Percentiles rank a stretch among this genome's conserved stretches.
phyloP scores from a whole-genome alignment of 2,329 filamentous ascomycete genomes.

The Albifimbria verrucaria region DNA sequence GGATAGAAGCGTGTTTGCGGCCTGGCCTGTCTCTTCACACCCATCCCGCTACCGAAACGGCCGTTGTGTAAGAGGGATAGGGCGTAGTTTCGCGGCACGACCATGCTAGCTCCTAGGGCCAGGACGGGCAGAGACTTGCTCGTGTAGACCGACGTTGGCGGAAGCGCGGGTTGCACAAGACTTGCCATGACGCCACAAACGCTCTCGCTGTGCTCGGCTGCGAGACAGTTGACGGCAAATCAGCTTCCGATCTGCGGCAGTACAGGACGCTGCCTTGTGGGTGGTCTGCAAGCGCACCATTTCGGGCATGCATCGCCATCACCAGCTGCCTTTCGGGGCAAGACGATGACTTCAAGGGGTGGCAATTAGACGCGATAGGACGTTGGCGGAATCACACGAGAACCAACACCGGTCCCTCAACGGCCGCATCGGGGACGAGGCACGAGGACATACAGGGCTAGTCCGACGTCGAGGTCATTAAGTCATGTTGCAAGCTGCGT shows the following conservation, averaged over 20 bases:
- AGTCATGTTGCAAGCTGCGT: no score
- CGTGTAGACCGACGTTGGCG: neutral
- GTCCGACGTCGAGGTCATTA: no score
- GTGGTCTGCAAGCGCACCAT: neutral
- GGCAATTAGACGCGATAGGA: neutral
- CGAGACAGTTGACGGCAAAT: neutral
- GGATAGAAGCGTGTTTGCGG: neutral
- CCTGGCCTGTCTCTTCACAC: neutral
- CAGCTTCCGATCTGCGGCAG: neutral
- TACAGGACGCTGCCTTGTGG: neutral
- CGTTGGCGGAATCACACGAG: neutral
- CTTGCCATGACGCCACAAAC: neutral
- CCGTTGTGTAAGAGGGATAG: neutral
- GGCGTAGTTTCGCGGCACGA: no score
- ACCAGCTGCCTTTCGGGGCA: neutral
- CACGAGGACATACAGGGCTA: no score
- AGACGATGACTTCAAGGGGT: neutral
- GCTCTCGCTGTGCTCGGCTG: neutral
- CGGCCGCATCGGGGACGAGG: neutral
- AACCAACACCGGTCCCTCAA: neutral
- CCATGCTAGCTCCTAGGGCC: no score
- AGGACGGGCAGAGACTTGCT: neutral
- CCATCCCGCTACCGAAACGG: neutral
- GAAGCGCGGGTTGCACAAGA: neutral
- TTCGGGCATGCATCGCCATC: neutral